Evolutionary conservation across 2,329 filamentous ascomycete genomes (phyloP), one percentile per base, ranked within the genome.

Genomic region (Penicillium nordicum): DNA sequence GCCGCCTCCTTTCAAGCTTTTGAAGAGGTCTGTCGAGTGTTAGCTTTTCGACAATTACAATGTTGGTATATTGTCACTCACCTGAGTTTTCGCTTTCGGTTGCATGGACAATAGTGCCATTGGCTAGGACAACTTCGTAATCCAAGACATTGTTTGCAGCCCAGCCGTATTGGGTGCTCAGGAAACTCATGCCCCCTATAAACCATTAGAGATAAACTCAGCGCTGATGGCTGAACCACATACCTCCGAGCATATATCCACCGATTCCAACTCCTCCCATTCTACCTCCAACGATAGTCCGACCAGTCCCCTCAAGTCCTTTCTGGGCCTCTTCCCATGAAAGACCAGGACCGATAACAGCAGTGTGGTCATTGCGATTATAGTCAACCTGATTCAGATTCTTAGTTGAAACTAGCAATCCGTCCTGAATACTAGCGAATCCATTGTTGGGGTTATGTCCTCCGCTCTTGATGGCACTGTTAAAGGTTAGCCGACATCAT

Each of bases 131-230:
- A 16, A 80, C 72, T 53, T 82, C 76, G 47, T 71, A 79, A 48
- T 78, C 75, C 25, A 78, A 67, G 7, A 81, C 72, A 53, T 76
- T 79, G 57, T 79, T 78, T 30, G 76, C 76, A 18, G 78, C 75
- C 73, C 77, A 79, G 23, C 79, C 79, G 57, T 81, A 79, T 59
- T 82, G 72, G 9, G 77, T 74, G 27, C 78, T 78, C 66, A 84
- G 71, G 60, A 81, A 83, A 49, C 80, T 82, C 58, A 72, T 60
- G 10, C 71, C 71, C 49, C 67, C 71, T 73, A 36, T 0, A 37
- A 11, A 10, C 42, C 8, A 40, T 67, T 45, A 66, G 61, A 23
- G 5, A 42, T 10, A 42, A 25, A 18, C 4, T 44, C 0, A 5
- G 9, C 9, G 27, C 6, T 6, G 6, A 18, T 12, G 14, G 9